Base-by-base conservation (phyloP, 73 alveolate genomes). In the Tetrahymena borealis region DNA sequence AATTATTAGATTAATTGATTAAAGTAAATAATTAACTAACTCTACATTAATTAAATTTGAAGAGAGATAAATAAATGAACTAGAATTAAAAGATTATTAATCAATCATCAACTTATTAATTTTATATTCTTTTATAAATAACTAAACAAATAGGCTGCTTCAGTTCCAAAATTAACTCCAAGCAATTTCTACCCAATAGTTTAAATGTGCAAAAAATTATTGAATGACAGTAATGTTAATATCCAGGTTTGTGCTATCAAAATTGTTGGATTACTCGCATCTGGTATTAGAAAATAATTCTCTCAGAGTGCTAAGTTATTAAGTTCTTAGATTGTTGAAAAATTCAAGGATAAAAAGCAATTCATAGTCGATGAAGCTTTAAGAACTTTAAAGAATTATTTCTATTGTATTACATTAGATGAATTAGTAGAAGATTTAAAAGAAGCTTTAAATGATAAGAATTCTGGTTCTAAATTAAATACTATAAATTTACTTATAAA, bases 1-100 rank as follows among this genome's bases (percentile, higher is more conserved):
- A 95, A 4, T 78, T 91, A 33, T 85, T 97, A 31, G 98, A 97
- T n/a, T 94, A 91, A 36, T 90, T 97, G 4, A 39, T 79, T 39
- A 93, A 91, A 94, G 97, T 60, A 60, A 60, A 15, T 6, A 60
- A 15, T 24, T 4, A 40, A 40, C 9, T 4, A n/a, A n/a, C n/a
- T n/a, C n/a, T n/a, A n/a, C n/a, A n/a, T n/a, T n/a, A n/a, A n/a
- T n/a, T n/a, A n/a, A 41, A 7, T 41, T 41, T 41, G 16, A 41
- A 31, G 20, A 41, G 3, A 18, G 16, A 20, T 7, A 41, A 20
- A 41, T 10, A 41, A 41, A 41, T 4, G 20, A 3, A 15, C 1
- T 6, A 20, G 7, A 60, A 60, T n/a, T n/a, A 60, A 20, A 3
- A 0, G 13, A n/a, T 7, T 60, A 60, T 24, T 15, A 60, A 24